Evolutionary conservation across 371 early-diverging fungal genomes (phyloP), one percentile per base, ranked within the genome.

Genomic region (Chytridium lagenaria): DNA sequence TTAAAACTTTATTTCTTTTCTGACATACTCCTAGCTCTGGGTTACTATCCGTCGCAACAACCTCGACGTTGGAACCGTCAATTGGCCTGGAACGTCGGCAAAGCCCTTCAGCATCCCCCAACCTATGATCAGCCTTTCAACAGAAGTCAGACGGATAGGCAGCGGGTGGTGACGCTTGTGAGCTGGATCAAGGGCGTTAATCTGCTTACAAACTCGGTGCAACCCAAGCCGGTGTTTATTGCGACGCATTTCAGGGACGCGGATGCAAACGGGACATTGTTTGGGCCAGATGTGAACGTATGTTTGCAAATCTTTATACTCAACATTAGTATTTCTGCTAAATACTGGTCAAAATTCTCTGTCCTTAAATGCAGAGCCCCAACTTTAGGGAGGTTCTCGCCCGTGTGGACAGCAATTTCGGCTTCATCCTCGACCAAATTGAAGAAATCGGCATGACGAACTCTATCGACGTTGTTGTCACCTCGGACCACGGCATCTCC

Each of bases 401-500:
- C 5, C 33, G 33, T 61, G 36, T 64, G 12, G 71, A 71, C 71
- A 37, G 28, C 34, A 50, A 30, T 23, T 61, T 71, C 31, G 51
- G 12, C 2, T 1, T 19, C 37, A 12, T 71, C 36, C 30, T 71
- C 37, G 50, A 23, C 16, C 50, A 50, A 38, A 30, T 71, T 33
- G 39, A 69, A 19, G 26, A 64, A 36, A 12, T 50, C 5, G 40
- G 51, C 34, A 2, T 65, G 2, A 59, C 63, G 2, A 22, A 10
- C 50, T 37, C 38, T 15, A 50, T 64, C 50, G 59, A 71, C 50
- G 34, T 71, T 31, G 33, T 71, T 26, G 49, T 71, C 37, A 34
- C 64, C 52, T 71, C 71, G n/a, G 71, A 71, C 71, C 71, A 71
- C 64, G 71, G 71, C 26, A 61, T 71, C 23, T 50, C 51, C 33